Evolutionary conservation across 2,329 filamentous ascomycete species (phyloP), one percentile per base, ranked within the genome.

Genomic region (Aschersonia sp.): DNA sequence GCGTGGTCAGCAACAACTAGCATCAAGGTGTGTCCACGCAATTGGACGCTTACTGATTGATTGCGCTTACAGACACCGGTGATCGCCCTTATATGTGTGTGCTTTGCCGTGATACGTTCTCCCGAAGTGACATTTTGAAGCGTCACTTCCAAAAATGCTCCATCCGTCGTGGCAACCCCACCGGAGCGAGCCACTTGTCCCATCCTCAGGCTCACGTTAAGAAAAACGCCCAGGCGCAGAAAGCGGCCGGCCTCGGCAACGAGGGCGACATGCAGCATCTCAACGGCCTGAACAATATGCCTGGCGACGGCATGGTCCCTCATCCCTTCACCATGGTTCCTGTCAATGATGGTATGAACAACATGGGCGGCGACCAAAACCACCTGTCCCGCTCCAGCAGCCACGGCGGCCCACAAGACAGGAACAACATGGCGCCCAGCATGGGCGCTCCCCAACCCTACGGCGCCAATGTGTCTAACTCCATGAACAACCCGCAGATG

Each of bases 91-190:
- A 98, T 71, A 94, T 94, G 81, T 98, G 92, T 69, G 87, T 94
- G 55, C 75, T 98, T 46, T 98, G 92, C 74, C 88, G 92, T 65
- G 92, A 97, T 67, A 97, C 89, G 35, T 98, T 98, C 68, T 95
- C 87, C 45, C 83, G 92, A 64, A 95, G 88, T 74, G 92, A 98
- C 63, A 97, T 98, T 55, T 72, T 98, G 59, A 98, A 98, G 74
- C 87, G 92, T 54, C 92, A 98, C 70, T 98, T 97, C 69, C 89
- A 95, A 67, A 98, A 98, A 73, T 98, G 92, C 71, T 95, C 92
- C 40, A 87, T 95, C 54, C 83, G 92, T 59, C 83, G 92, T 62
- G 92, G 92, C 49, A 97, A 97, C 68, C 90, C 92, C 47, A 95
- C 88, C 12, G 89, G 89, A 57, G 87, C 87, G 53, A 95, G 86